phyloP scores from a whole-genome alignment of 768 basidiomycete genomes.

The Pholiota conissans region DNA sequence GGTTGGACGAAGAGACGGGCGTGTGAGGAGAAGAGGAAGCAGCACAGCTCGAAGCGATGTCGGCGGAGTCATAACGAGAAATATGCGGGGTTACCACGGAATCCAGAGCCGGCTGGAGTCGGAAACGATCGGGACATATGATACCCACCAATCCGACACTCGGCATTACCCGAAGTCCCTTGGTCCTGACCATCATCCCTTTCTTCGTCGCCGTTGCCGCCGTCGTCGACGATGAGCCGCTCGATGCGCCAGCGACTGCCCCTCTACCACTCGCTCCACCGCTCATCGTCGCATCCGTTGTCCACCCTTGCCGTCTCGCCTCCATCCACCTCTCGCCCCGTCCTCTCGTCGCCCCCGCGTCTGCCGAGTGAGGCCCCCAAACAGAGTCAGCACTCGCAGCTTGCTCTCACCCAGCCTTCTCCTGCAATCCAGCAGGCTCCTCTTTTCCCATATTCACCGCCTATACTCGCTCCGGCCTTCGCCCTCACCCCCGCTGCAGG shows the following conservation, averaged over 20 bases:
- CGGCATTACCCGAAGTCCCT: background rate
- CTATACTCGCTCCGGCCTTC: slow-evolving; percentile 25
- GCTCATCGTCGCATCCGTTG: slow-evolving; percentile 8
- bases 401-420: slow-evolving; percentile 21
- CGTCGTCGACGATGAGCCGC: slow-evolving; percentile 6
- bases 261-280: slow-evolving; percentile 18
- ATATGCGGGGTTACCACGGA: background rate
- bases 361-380: slow-evolving; percentile 20
- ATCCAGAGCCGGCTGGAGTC: background rate
- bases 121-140: background rate
- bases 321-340: slow-evolving; percentile 17
- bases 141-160: background rate
- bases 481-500: slow-evolving; percentile 26
- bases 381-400: slow-evolving; percentile 24
- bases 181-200: background rate
- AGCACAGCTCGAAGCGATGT: background rate
- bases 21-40: background rate
- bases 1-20: background rate
- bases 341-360: slow-evolving; percentile 14
- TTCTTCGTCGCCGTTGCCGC: background rate
- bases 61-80: background rate
- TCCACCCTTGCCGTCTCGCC: slow-evolving; percentile 20
- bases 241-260: slow-evolving; percentile 18
- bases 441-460: slow-evolving; percentile 37
- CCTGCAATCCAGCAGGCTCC: slow-evolving; percentile 15